Percentiles rank a stretch among this genome's conserved stretches.
Evolutionary conservation across 441 rosid species (phyloP).

Genomic region (Euphorbia celastroides): DNA sequence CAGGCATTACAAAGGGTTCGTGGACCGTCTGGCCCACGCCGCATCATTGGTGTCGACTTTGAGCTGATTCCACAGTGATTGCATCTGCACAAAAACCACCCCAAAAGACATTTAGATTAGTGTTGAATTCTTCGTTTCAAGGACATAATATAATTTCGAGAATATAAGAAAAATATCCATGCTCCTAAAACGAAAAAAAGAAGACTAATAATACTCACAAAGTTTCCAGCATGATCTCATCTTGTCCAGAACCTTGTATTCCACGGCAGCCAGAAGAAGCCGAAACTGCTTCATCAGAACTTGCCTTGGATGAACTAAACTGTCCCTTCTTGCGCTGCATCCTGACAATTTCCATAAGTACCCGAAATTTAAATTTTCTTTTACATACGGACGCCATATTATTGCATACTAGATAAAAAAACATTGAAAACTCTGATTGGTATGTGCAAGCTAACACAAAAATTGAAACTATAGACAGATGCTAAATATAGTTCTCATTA

Average conservation of each 20-base stretch:
- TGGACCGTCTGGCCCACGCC: conserved; percentile 89
- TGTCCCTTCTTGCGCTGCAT: conserved; percentile 95
- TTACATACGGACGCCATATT: too few relatives aligned
- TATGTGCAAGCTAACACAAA: too few relatives aligned
- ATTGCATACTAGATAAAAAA: too few relatives aligned
- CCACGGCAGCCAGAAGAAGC: conserved; percentile 39
- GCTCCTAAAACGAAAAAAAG: background rate
- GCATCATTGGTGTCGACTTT: conserved; percentile 83
- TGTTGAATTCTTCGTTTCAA: background rate
- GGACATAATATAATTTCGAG: background rate
- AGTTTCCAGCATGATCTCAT: conserved; percentile 51
- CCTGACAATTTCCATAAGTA: conserved; percentile 33
- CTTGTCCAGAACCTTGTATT: conserved; percentile 56
- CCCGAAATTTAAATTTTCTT: conserved; percentile 1
- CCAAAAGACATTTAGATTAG: background rate
- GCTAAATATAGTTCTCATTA: too few relatives aligned
- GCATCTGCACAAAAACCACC: conserved; percentile 37
- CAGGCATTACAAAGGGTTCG: conserved; percentile 94
- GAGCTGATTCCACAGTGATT: conserved; percentile 72
- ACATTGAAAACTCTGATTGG: too few relatives aligned
- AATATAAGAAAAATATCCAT: background rate
- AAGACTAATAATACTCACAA: conserved; percentile 37
- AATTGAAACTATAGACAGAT: background rate
- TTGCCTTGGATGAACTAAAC: conserved; percentile 65
- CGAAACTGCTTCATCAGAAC: conserved; percentile 46